phyloP scores from a whole-genome alignment of 805 yeast species.

The Candida methanosorbosa region DNA sequence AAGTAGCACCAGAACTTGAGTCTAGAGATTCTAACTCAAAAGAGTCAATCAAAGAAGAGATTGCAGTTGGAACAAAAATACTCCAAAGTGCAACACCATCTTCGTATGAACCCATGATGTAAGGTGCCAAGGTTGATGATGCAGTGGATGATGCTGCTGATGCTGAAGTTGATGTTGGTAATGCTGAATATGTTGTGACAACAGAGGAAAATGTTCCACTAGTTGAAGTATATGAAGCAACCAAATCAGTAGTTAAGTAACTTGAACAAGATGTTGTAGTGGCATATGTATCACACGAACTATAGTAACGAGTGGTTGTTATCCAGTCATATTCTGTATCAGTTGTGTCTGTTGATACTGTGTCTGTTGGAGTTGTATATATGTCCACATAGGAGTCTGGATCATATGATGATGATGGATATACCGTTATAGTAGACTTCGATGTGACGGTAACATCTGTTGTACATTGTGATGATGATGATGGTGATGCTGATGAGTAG shows the following conservation, averaged over 20 bases:
- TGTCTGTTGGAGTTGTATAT: slow-evolving; percentile 10
- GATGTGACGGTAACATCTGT: no score
- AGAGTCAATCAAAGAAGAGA: background rate
- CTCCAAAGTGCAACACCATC: slow-evolving; percentile 4
- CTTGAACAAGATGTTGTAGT: slow-evolving; percentile 13
- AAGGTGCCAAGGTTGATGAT: slow-evolving; percentile 4
- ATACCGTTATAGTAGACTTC: no score
- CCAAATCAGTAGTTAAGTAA: slow-evolving; percentile 15
- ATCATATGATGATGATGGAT: no score
- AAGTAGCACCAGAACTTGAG: background rate
- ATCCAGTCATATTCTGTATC: slow-evolving; percentile 8
- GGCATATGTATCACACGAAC: slow-evolving; percentile 10
- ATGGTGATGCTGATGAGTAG: no score
- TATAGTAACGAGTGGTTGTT: slow-evolving; percentile 13
- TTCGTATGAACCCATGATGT: slow-evolving; percentile 1
- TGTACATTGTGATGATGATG: no score
- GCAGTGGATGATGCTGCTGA: slow-evolving; percentile 1
- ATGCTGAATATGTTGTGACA: slow-evolving; percentile 5
- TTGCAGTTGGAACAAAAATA: slow-evolving; percentile 2
- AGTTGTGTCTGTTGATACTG: slow-evolving; percentile 5
- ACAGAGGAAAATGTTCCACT: slow-evolving; percentile 7
- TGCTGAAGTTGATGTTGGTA: background rate
- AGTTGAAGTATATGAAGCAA: slow-evolving; percentile 16
- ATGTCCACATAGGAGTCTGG: slow-evolving; percentile 9
- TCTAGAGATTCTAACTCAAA: background rate